Percentiles rank a stretch among this genome's conserved stretches.
Evolutionary conservation across 2,329 filamentous ascomycete species (phyloP).

Genomic region (Talaromyces atroroseus): DNA sequence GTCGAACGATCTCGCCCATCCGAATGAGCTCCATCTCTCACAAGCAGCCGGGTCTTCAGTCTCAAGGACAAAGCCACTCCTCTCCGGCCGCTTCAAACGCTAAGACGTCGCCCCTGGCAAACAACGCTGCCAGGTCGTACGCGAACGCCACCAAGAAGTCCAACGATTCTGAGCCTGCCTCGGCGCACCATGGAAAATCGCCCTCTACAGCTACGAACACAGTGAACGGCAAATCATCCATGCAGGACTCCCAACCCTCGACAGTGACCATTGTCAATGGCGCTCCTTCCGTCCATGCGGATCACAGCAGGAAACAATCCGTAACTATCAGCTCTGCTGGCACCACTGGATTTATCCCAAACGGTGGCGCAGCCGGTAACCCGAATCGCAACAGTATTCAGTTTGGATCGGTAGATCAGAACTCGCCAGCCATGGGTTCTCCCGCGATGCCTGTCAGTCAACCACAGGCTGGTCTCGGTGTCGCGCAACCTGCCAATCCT

Average conservation of each 20-base stretch:
- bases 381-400: constrained; percentile 57
- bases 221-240: constrained; percentile 71
- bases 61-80: constrained; percentile 45
- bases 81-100: constrained; percentile 43
- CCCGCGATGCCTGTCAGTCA: constrained; percentile 44
- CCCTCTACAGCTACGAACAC: constrained; percentile 59
- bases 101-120: constrained; percentile 42
- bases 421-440: constrained; percentile 59
- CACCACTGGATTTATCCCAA: constrained; percentile 67
- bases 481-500: constrained; percentile 58
- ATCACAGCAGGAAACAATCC: constrained; percentile 80
- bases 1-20: constrained; percentile 25
- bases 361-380: constrained; percentile 61
- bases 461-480: constrained; percentile 35
- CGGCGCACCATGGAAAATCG: constrained; percentile 54
- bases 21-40: constrained; percentile 55
- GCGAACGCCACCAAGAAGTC: constrained; percentile 58
- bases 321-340: constrained; percentile 86
- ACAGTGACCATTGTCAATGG: constrained; percentile 65
- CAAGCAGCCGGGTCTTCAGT: constrained; percentile 43
- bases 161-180: constrained; percentile 47
- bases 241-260: constrained; percentile 40
- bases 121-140: constrained; percentile 53
- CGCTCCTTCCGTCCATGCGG: constrained; percentile 44
- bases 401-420: constrained; percentile 70